Evolutionary conservation across 768 basidiomycete species (phyloP).

Genomic region (Hericium rajendrae): DNA sequence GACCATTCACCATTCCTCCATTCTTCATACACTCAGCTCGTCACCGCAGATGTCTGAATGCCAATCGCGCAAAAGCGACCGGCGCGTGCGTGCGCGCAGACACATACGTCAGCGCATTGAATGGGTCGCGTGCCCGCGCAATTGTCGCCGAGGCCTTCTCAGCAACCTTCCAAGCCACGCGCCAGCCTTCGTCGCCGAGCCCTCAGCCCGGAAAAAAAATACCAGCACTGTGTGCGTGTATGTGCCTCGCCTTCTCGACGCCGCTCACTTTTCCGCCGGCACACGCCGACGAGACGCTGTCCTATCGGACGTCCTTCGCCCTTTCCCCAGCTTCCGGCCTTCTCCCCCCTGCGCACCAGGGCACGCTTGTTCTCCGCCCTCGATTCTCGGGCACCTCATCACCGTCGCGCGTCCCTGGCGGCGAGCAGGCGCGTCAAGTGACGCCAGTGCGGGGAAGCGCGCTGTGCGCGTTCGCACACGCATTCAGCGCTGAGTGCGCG

Average conservation of each 20-base stretch:
- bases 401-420: background rate
- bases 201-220: background rate
- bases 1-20: too few relatives aligned
- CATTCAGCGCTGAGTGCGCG: background rate
- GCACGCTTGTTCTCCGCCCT: background rate
- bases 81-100: background rate
- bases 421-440: background rate
- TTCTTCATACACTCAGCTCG: too few relatives aligned
- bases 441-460: background rate
- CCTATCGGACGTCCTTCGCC: background rate
- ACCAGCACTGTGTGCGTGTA: background rate
- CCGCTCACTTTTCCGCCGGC: background rate
- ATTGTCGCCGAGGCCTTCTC: background rate
- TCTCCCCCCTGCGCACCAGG: background rate
- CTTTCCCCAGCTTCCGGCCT: background rate
- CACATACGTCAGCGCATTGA: background rate
- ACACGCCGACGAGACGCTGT: background rate
- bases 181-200: background rate
- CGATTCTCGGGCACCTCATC: background rate
- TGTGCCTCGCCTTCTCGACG: background rate
- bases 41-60: too few relatives aligned
- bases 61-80: too few relatives aligned
- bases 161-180: background rate
- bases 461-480: background rate
- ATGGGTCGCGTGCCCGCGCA: background rate